phyloP scores from a whole-genome alignment of 2,329 filamentous ascomycete genomes.

The Curvularia spicifera region DNA sequence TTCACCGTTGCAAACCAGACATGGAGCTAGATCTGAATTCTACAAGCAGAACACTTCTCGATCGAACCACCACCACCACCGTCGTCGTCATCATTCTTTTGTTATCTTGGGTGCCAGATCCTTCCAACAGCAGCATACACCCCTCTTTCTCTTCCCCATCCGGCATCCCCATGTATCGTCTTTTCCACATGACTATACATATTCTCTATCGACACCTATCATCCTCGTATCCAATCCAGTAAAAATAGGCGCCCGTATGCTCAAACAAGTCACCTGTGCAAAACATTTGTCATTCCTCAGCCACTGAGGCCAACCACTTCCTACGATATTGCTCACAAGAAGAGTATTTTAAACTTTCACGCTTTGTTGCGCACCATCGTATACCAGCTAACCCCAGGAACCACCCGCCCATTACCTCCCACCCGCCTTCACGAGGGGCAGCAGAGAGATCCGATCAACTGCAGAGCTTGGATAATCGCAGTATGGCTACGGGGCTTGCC shows the following conservation, averaged over 20 bases:
- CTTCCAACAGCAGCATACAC: neutral
- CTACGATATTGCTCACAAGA: neutral
- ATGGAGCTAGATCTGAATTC: neutral
- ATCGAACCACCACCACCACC: neutral
- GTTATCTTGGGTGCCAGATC: neutral
- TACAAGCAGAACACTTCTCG: neutral
- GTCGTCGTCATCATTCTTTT: neutral
- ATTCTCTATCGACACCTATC: neutral
- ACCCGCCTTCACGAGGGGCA: neutral
- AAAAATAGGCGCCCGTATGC: neutral
- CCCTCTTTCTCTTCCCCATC: neutral
- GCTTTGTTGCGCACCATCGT: constrained; percentile 9
- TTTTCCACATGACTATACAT: neutral
- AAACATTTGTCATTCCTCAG: constrained; percentile 5
- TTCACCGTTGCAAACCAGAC: neutral
- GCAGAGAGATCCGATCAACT: neutral
- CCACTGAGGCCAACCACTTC: neutral
- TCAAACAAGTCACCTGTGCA: neutral
- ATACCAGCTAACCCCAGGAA: neutral
- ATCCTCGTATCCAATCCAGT: neutral
- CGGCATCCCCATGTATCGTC: neutral
- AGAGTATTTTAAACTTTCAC: constrained; percentile 4
- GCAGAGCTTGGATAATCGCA: neutral
- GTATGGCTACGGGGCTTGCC: neutral
- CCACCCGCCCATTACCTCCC: constrained; percentile 15